Base-by-base conservation (phyloP, 257 asterid species). In the Nicotiana knightiana region DNA sequence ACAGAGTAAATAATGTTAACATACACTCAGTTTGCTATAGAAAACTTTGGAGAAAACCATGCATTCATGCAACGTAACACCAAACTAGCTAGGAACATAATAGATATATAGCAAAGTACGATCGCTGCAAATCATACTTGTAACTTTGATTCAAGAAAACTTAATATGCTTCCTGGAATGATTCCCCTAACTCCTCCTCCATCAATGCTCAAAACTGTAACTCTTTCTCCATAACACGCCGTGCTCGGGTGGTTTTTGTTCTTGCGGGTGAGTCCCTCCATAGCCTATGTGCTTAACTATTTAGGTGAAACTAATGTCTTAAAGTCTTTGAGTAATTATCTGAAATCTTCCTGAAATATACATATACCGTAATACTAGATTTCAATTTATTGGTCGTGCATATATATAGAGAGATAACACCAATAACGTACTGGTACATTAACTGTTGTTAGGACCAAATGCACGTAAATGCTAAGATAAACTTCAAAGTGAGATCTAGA, bases 111-210 rank as follows among this genome's bases (percentile, higher is more conserved):
- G 16, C 55, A 53, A 53, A 21, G 24, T 21, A 53, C 6, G 5
- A 53, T 13, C 58, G 1, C 6, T 13, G 58, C 18, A 15, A 58
- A 3, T n/a, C 35, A 2, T 70, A 89, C 93, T 89, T 87, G 90
- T 24, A 87, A 86, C 61, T 89, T 84, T 9, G 90, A 48, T 83
- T 89, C 93, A 63, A 90, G 92, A 78, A 61, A 89, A 24, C 80
- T 89, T 53, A 90, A 88, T 77, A 86, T 37, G 11, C 73, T 67
- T 6, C 88, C 91, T 0, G 93, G 91, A 81, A 90, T 89, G 12
- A 90, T 84, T 30, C 92, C 93, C 76, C 92, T 79, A 77, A 90
- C 80, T 24, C 93, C 93, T n/a, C 93, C 93, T 15, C 93, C 92
- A 83, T 90, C 93, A 1, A 90, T 89, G 83, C 92, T 89, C 53